These are phyloP conservation scores for Wickerhamomyces chambardii DNA, from an alignment of 805 yeast species.

Conservation along the genomic window DNA sequence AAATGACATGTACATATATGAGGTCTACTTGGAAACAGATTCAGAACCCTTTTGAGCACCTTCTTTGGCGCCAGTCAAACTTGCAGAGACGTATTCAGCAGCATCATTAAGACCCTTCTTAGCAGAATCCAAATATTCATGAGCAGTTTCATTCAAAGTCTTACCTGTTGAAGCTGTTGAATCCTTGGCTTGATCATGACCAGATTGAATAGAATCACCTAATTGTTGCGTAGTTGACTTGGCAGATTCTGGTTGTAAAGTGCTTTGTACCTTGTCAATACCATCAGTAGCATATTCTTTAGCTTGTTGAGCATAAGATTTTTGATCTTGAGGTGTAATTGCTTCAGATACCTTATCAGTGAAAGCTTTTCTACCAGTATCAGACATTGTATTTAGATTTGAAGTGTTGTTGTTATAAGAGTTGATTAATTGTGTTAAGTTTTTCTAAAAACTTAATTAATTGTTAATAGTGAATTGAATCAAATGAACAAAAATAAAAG, in stretches of 20 bases:
- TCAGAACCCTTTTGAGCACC: slow-evolving; percentile 26
- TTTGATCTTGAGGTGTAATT: slow-evolving; percentile 63
- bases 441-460: no score
- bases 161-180: slow-evolving; percentile 17
- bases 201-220: slow-evolving; percentile 50
- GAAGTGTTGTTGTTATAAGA: neutral
- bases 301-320: slow-evolving; percentile 53
- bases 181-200: slow-evolving; percentile 40
- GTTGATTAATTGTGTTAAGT: neutral
- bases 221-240: slow-evolving; percentile 66
- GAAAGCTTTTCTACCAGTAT: slow-evolving; percentile 69
- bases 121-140: slow-evolving; percentile 48
- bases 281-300: slow-evolving; percentile 62
- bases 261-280: slow-evolving; percentile 55
- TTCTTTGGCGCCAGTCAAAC: slow-evolving; percentile 48
- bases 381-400: slow-evolving; percentile 25
- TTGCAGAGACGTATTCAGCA: slow-evolving; percentile 36
- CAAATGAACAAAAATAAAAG: no score
- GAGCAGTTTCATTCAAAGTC: slow-evolving; percentile 44
- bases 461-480: no score
- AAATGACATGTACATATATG: no score
- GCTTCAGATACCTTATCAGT: slow-evolving; percentile 60
- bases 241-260: slow-evolving; percentile 51
- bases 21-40: no score
- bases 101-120: slow-evolving; percentile 39